These are phyloP conservation scores for Aaosphaeria arxii DNA, from an alignment of 2,329 filamentous ascomycete species.

Conservation along the genomic window DNA sequence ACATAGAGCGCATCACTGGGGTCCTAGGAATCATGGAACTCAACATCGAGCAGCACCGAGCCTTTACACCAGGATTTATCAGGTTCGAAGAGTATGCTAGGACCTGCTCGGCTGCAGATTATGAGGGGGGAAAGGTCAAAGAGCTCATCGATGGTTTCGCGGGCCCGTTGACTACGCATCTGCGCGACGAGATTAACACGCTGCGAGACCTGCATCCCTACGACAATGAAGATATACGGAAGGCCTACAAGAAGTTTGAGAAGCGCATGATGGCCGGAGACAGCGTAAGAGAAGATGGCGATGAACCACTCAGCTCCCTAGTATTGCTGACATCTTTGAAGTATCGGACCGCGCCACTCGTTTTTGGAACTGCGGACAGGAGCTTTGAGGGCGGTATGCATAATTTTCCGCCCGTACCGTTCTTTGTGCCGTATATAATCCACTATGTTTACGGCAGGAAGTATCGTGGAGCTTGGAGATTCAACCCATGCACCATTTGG, in stretches of 20 bases:
- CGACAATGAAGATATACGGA: constrained; percentile 12
- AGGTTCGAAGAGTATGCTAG: constrained; percentile 21
- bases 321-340: constrained; percentile 10
- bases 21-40: constrained; percentile 52
- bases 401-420: constrained; percentile 33
- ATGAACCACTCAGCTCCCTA: constrained; percentile 1
- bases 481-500: constrained; percentile 35
- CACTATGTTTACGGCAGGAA: constrained; percentile 27
- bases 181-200: constrained; percentile 19
- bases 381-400: constrained; percentile 32
- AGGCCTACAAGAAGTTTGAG: constrained; percentile 22
- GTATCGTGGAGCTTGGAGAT: constrained; percentile 33
- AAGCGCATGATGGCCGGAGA: constrained; percentile 29
- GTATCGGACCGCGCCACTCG: constrained; percentile 29
- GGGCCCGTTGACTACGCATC: constrained; percentile 10
- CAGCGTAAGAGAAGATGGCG: constrained; percentile 13
- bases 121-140: constrained; percentile 8
- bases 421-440: constrained; percentile 35
- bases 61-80: constrained; percentile 54
- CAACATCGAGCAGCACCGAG: constrained; percentile 55
- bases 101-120: constrained; percentile 7
- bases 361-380: constrained; percentile 35
- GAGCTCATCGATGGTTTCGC: constrained; percentile 16
- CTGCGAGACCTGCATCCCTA: constrained; percentile 12
- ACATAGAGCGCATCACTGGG: constrained; percentile 51